Evolutionary conservation across 1,284 basidiomycete genomes (phyloP).

Genomic region (Cutaneotrichosporon sp.): DNA sequence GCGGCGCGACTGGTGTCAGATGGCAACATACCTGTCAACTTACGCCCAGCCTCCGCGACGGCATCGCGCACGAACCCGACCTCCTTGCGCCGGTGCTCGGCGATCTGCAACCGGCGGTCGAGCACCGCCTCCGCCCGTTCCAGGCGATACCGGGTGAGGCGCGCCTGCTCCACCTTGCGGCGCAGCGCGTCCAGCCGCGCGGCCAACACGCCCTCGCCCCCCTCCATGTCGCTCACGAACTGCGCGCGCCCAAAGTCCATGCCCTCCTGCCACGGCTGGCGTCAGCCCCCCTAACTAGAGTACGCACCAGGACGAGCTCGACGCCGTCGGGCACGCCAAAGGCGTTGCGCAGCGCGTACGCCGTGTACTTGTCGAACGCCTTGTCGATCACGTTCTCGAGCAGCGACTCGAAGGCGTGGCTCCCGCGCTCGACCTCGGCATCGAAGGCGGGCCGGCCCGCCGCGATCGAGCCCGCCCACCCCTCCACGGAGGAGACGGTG

Average conservation of each 20-base stretch:
- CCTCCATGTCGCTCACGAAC: slow-evolving; percentile 38
- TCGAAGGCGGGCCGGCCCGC: slow-evolving; percentile 25
- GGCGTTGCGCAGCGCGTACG: slow-evolving; percentile 50
- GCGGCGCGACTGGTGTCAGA: slow-evolving; percentile 39
- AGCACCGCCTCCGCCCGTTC: slow-evolving; percentile 44
- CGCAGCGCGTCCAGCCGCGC: slow-evolving; percentile 40
- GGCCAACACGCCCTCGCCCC: slow-evolving; percentile 41
- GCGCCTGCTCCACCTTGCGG: slow-evolving; percentile 47
- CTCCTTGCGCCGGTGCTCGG: slow-evolving; percentile 45
- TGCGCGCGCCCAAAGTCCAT: slow-evolving; percentile 51
- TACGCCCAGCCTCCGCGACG: slow-evolving; percentile 36
- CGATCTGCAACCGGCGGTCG: slow-evolving; percentile 42
- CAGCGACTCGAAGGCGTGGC: slow-evolving; percentile 52
- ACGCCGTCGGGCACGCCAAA: slow-evolving; percentile 50
- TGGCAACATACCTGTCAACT: slow-evolving; percentile 21
- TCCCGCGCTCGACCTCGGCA: slow-evolving; percentile 40
- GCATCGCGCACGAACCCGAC: slow-evolving; percentile 49
- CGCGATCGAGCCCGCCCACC: slow-evolving; percentile 30
- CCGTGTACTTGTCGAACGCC: slow-evolving; percentile 52
- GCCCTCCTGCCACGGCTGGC: slow-evolving; percentile 52
- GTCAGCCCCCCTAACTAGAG: slow-evolving; percentile 8
- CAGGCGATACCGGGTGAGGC: slow-evolving; percentile 40
- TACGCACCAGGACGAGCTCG: slow-evolving; percentile 45
- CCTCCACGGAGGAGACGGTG: slow-evolving; percentile 37
- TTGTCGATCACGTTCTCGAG: slow-evolving; percentile 51